Conservation (phyloP, 345 rosid genomes). For the Psidium friedrichsthalianum region DNA sequence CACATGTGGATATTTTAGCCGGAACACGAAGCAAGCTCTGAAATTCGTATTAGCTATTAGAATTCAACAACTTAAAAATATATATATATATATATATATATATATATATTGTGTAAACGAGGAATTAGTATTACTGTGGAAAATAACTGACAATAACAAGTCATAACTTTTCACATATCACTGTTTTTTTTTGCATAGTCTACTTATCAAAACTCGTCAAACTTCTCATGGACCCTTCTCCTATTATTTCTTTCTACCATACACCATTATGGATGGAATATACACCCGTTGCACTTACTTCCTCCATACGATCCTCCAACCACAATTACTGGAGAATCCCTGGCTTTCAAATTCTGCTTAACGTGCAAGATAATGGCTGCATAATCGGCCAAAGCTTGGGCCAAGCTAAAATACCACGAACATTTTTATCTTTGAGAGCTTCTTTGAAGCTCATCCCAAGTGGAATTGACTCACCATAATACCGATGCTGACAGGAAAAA, state of each 20-base stretch:
- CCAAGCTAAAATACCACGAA: background rate
- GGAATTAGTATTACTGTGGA: background rate
- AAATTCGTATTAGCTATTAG: background rate
- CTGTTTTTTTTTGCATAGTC: background rate
- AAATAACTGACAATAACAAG: background rate
- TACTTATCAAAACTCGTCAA: background rate
- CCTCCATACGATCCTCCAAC: background rate
- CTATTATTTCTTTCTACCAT: background rate
- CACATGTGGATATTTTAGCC: constrained; percentile 58
- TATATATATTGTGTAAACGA: too few species aligned
- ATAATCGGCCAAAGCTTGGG: background rate
- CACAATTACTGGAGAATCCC: background rate
- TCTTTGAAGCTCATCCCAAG: background rate
- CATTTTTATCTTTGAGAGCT: background rate
- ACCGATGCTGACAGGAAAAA: background rate
- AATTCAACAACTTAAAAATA: background rate
- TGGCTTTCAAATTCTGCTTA: background rate
- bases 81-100: too few species aligned
- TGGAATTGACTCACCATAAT: background rate
- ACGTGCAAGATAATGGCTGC: background rate
- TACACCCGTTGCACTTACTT: background rate
- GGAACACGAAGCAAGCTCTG: constrained; percentile 65
- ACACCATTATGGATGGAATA: background rate
- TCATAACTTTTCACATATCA: background rate
- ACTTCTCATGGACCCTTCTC: background rate